Evolutionary conservation across 176 grass and related monocot species (phyloP), one percentile per base, ranked within the genome.

Genomic region (Carex cristatella): DNA sequence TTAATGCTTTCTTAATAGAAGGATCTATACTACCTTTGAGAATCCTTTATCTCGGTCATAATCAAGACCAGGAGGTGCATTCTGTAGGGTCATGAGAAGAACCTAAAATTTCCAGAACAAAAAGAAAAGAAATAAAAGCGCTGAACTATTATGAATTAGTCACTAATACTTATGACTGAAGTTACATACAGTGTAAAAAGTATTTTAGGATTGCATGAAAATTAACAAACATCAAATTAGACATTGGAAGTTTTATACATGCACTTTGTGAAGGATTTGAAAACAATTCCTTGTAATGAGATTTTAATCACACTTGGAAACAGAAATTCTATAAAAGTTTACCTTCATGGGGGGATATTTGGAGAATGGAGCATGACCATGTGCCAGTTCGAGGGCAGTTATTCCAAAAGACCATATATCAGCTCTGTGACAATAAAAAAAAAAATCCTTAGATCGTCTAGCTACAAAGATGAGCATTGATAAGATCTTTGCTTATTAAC

Each of bases 331-430:
- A 81, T 6, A 88, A 65, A 72, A 28, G 15, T 30, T 75, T 90
- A 95, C 96, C 88, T 99, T 99, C 96, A 99, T 99, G 58, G 96
- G 96, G 56, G 96, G 96, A 65, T 99, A 99, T 89, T 99, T 99
- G 4, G 96, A 99, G 86, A 99, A 99, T 4, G 96, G 96, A 89
- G 96, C 96, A 89, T 99, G 93, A 2, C 96, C 97, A 89, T 95
- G 96, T 12, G 96, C 96, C 73, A 99, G 86, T 89, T 99, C 96
- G 83, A 99, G 91, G 19, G 96, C 93, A 79, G 93, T 99, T 86
- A 99, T 99, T 83, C 96, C 96, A 92, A 99, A 99, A 42, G 96
- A 99, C 96, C 96, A 99, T 85, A 99, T 99, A 28, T 95, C 96
- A 88, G 96, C 96, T 88, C 96, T 99, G 93, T 65, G 58, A 87